Evolutionary conservation across 768 basidiomycete genomes (phyloP).

Genomic region (Crassisporium funariophilum): DNA sequence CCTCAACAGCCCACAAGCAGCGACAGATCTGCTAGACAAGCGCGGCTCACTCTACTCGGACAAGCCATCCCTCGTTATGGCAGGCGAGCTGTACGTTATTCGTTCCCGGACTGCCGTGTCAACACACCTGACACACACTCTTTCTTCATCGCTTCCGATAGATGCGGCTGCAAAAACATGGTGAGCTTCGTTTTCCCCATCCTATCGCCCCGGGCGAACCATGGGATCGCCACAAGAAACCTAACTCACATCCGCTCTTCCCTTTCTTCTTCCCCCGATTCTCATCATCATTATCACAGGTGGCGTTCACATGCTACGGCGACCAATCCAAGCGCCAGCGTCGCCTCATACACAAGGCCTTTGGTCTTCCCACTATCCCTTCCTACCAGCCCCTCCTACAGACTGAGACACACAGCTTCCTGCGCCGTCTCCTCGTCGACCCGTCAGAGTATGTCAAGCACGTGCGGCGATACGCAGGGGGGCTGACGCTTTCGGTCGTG

Average conservation of each 20-base stretch:
- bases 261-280: conserved; percentile 1
- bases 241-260: conserved; percentile 4
- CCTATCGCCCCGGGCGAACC: conserved; percentile 4
- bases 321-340: conserved; percentile 67
- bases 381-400: conserved; percentile 60
- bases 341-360: conserved; percentile 64
- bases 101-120: conserved; percentile 5
- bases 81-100: conserved; percentile 62
- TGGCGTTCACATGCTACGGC: conserved; percentile 68
- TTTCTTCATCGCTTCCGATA: conserved; percentile 17
- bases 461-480: conserved; percentile 57
- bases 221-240: conserved; percentile 7
- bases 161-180: conserved; percentile 71
- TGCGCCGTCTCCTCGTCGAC: conserved; percentile 52
- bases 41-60: conserved; percentile 75
- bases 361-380: conserved; percentile 53
- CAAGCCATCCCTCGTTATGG: conserved; percentile 70
- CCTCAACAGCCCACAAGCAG: conserved; percentile 60
- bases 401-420: conserved; percentile 57
- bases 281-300: conserved; percentile 29
- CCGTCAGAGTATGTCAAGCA: conserved; percentile 39
- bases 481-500: conserved; percentile 55
- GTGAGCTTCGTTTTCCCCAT: conserved; percentile 30
- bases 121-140: conserved; percentile 3
- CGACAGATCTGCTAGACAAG: conserved; percentile 68